A percentile compares a stretch with the other conserved stretches of the same genome.
phyloP scores from a whole-genome alignment of 75 land plant genomes.

The Cunninghamia lanceolata region DNA sequence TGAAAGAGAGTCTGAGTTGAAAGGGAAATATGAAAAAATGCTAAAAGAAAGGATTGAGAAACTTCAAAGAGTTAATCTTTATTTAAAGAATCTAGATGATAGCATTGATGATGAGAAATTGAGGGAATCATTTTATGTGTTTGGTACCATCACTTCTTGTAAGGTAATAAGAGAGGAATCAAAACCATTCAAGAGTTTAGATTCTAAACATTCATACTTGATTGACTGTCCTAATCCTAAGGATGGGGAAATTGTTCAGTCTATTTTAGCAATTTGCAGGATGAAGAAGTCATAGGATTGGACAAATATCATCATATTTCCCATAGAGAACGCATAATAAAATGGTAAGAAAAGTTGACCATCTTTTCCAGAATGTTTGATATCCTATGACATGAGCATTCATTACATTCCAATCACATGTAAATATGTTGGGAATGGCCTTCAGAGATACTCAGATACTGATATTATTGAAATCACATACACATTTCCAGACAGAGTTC shows the following conservation, averaged over 20 bases:
- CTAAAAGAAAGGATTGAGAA: no score
- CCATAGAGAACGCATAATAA: slow-evolving; percentile 22
- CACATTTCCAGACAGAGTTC: slow-evolving; percentile 27
- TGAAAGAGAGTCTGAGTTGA: slow-evolving; percentile 78
- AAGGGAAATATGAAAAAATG: slow-evolving; percentile 64
- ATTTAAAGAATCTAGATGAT: slow-evolving; percentile 86
- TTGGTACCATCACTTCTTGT: slow-evolving; percentile 83
- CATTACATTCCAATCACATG: background rate
- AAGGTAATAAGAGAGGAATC: no score
- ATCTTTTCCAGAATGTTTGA: slow-evolving; percentile 23
- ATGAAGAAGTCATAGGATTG: no score
- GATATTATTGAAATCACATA: slow-evolving; percentile 28
- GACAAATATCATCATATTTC: no score
- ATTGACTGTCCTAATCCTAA: no score
- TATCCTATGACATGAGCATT: slow-evolving; percentile 21
- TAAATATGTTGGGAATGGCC: slow-evolving; percentile 6
- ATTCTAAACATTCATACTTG: no score
- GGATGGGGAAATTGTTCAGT: no score
- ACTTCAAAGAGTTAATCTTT: no score
- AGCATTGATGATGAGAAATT: slow-evolving; percentile 73
- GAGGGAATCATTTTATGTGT: slow-evolving; percentile 64
- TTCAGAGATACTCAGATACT: slow-evolving; percentile 20
- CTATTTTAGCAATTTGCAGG: no score
- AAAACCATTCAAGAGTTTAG: no score
- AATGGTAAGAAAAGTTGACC: slow-evolving; percentile 28